Evolutionary conservation across 2,329 filamentous ascomycete genomes (phyloP).

Genomic region (Sclerotinia trifoliorum): DNA sequence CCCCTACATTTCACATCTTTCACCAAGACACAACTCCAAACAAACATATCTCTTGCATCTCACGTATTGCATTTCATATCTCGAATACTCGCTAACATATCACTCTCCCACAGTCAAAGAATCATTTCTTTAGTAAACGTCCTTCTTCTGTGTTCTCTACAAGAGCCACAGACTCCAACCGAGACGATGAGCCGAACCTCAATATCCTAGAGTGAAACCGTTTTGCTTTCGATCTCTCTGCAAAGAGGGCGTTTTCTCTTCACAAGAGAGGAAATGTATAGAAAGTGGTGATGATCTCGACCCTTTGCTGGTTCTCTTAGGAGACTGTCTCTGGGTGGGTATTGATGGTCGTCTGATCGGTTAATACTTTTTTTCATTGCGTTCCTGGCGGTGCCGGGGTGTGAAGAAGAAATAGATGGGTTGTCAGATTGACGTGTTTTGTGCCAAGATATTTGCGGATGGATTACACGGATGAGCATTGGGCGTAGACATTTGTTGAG

Average conservation of each 20-base stretch:
- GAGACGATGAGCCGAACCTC: constrained; percentile 96
- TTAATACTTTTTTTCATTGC: constrained; percentile 51
- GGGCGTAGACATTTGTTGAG: no score
- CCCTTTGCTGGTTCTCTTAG: constrained; percentile 71
- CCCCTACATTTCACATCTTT: neutral
- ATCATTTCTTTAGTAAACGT: constrained; percentile 90
- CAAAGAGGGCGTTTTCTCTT: neutral
- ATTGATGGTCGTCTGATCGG: constrained; percentile 89
- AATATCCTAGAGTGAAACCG: constrained; percentile 83
- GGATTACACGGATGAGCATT: no score
- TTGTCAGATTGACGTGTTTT: no score
- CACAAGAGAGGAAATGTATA: constrained; percentile 58
- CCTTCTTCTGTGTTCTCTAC: constrained; percentile 85
- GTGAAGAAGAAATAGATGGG: constrained; percentile 53
- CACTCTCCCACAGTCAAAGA: constrained; percentile 14
- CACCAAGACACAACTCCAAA: neutral
- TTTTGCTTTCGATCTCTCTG: constrained; percentile 55
- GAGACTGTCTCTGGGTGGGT: constrained; percentile 76
- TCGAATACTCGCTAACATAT: neutral
- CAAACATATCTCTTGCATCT: neutral
- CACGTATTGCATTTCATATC: no score
- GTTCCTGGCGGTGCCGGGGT: constrained; percentile 44
- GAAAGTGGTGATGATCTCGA: constrained; percentile 95
- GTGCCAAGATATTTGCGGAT: no score
- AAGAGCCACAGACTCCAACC: constrained; percentile 92